These are phyloP conservation scores for Corynascus novoguineensis DNA, from an alignment of 495 filamentous ascomycete species.

Conservation along the genomic window DNA sequence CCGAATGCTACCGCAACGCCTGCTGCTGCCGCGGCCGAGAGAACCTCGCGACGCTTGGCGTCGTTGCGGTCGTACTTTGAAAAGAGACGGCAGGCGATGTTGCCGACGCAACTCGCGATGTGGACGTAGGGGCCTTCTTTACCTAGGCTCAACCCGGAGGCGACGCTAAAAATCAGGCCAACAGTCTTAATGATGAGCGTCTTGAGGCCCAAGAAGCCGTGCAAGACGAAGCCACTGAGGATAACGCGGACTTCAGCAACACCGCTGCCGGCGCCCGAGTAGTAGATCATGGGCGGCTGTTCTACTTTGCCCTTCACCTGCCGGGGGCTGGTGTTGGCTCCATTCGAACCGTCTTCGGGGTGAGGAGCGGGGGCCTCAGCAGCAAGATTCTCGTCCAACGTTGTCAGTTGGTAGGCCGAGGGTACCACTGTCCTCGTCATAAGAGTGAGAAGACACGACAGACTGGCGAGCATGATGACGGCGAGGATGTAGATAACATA, in stretches of 20 bases:
- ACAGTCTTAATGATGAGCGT: constrained; percentile 84
- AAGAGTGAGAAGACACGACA: constrained; percentile 74
- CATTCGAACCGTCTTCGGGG: constrained; percentile 34
- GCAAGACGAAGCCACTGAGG: constrained; percentile 91
- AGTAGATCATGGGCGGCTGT: constrained; percentile 77
- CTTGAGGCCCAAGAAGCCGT: constrained; percentile 87
- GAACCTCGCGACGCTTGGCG: constrained; percentile 77
- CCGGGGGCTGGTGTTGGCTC: constrained; percentile 37
- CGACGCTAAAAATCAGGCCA: constrained; percentile 79
- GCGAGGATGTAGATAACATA: constrained; percentile 65
- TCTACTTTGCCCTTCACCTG: constrained; percentile 21
- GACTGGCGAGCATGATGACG: constrained; percentile 65
- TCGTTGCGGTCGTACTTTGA: constrained; percentile 92
- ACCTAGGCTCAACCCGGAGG: constrained; percentile 86
- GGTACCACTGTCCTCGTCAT: constrained; percentile 88
- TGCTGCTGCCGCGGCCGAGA: constrained; percentile 86
- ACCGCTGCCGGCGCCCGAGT: constrained; percentile 91
- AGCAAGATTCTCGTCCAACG: constrained; percentile 71
- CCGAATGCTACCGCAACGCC: constrained; percentile 95
- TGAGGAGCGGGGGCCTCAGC: constrained; percentile 41
- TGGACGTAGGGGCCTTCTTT: constrained; percentile 98
- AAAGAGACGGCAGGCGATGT: constrained; percentile 90
- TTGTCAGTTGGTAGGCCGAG: constrained; percentile 76
- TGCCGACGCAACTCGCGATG: constrained; percentile 92
- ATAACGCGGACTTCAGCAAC: constrained; percentile 98